phyloP scores from a whole-genome alignment of 2,329 filamentous ascomycete genomes.

The Colletotrichum liriopes region DNA sequence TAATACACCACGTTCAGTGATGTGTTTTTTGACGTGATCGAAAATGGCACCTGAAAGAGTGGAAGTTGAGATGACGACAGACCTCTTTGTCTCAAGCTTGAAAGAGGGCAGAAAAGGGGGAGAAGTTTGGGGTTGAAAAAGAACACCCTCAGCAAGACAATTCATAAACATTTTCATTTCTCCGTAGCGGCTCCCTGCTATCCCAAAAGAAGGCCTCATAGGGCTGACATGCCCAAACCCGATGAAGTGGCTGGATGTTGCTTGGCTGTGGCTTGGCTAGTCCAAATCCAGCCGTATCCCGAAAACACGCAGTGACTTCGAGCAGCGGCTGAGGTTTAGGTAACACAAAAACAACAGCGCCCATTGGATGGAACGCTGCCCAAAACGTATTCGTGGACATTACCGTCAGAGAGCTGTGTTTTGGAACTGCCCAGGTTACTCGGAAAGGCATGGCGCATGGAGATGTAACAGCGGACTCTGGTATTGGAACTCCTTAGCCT shows the following conservation, averaged over 20 bases:
- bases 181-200: neutral
- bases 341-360: neutral
- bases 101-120: neutral
- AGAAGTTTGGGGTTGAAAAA: neutral
- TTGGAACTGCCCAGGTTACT: neutral
- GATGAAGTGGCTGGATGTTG: conserved; percentile 11
- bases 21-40: too few relatives aligned
- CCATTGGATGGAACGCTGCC: neutral
- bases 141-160: too few relatives aligned
- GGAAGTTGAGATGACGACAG: too few relatives aligned
- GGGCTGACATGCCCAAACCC: neutral
- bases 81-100: too few relatives aligned
- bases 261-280: conserved; percentile 2
- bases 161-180: neutral
- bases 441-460: neutral
- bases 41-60: too few relatives aligned
- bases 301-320: conserved; percentile 5
- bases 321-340: neutral
- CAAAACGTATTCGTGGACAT: neutral
- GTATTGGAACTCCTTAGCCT: too few relatives aligned
- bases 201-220: neutral
- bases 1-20: neutral
- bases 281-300: conserved; percentile 5
- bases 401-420: neutral
- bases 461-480: neutral